Conservation (phyloP, 257 asterid genomes). For the Osmanthus fragrans region DNA sequence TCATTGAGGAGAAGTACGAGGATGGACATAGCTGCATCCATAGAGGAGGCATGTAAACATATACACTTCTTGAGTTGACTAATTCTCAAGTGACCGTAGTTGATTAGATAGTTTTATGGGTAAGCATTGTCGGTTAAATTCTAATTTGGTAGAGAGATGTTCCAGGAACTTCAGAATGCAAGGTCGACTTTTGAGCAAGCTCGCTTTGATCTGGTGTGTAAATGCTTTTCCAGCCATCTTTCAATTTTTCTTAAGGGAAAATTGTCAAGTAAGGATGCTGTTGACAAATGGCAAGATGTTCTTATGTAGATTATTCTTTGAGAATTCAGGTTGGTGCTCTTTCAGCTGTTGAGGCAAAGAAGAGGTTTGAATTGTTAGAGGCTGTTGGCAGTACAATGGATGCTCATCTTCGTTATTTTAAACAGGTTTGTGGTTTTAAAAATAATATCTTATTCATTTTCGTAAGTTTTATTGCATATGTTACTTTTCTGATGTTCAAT, state of each 20-base stretch:
- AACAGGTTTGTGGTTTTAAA: conserved; percentile 51
- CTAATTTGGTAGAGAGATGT: conserved; percentile 95
- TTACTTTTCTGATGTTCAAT: conserved; percentile 33
- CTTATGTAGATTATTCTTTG: conserved; percentile 22
- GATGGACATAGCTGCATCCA: conserved; percentile 70
- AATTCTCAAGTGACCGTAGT: conserved; percentile 26
- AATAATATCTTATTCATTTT: conserved; percentile 11
- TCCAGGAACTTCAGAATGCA: conserved; percentile 96
- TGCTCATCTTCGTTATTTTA: conserved; percentile 83
- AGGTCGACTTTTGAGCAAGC: conserved; percentile 85
- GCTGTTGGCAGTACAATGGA: conserved; percentile 87
- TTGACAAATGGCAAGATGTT: conserved; percentile 15
- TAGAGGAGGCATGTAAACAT: conserved; percentile 77
- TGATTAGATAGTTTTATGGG: conserved; percentile 57
- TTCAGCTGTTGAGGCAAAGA: conserved; percentile 86
- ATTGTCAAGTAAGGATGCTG: conserved; percentile 8
- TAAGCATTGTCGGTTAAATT: conserved; percentile 61
- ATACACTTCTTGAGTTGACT: conserved; percentile 22
- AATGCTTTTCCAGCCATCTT: conserved; percentile 24
- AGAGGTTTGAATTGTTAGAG: conserved; percentile 85
- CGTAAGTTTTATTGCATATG: conserved; percentile 3
- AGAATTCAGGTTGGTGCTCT: conserved; percentile 76
- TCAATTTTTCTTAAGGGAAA: conserved; percentile 7
- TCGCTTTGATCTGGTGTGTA: conserved; percentile 85
- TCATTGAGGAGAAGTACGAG: conserved; percentile 86